Percentiles rank a stretch among this genome's conserved stretches.
phyloP scores from a whole-genome alignment of 2,329 filamentous ascomycete genomes.

The Aspergillus sp. region DNA sequence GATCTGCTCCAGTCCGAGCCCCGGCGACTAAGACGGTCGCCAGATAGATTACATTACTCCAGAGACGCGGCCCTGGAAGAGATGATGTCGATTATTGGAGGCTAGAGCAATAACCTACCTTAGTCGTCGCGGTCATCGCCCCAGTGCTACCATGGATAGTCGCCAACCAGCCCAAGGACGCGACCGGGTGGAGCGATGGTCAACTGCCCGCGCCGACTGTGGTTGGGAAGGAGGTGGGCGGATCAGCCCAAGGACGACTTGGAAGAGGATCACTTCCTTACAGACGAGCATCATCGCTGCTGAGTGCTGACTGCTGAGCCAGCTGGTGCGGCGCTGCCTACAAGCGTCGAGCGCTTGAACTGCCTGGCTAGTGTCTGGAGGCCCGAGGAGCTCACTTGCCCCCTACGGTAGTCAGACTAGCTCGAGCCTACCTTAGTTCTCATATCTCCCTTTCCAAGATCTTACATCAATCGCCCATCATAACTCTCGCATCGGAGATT shows the following conservation, averaged over 20 bases:
- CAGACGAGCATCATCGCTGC: background rate
- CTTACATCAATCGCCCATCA: background rate
- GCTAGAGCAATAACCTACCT: background rate
- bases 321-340: too few relatives aligned
- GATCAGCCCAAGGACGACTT: background rate
- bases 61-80: background rate
- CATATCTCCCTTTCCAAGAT: background rate
- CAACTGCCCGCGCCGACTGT: background rate
- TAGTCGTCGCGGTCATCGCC: conserved; percentile 12
- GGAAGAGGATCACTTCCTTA: background rate
- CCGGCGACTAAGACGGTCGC: background rate
- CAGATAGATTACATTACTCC: background rate
- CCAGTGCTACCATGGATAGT: background rate
- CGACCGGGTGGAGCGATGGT: conserved; percentile 12
- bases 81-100: background rate
- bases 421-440: too few relatives aligned
- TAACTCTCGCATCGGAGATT: background rate
- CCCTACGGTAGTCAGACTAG: too few relatives aligned
- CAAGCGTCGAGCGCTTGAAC: too few relatives aligned
- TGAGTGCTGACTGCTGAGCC: background rate
- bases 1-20: background rate
- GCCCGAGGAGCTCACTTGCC: too few relatives aligned
- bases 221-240: conserved; percentile 3
- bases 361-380: too few relatives aligned
- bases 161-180: conserved; percentile 8